Conservation (phyloP, 2,329 filamentous ascomycete genomes). For the Verticillium dahliae region DNA sequence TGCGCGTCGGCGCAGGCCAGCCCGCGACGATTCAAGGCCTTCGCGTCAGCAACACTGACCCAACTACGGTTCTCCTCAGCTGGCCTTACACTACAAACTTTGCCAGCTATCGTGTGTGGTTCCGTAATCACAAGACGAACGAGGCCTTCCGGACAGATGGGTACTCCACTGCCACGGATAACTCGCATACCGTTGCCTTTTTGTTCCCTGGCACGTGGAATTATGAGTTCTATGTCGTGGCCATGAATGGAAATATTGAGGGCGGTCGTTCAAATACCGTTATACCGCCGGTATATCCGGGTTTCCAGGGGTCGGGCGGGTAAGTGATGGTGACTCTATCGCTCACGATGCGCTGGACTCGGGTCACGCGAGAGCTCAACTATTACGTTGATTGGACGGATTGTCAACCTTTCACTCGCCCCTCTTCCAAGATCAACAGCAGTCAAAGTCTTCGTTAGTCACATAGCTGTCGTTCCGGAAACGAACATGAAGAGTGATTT, state of each 20-base stretch:
- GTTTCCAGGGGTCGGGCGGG: background rate
- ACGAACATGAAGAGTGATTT: too few relatives aligned
- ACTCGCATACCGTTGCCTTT: constrained; percentile 4
- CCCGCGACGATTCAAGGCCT: background rate
- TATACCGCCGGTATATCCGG: background rate
- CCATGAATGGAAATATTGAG: constrained; percentile 13
- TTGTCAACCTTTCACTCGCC: too few relatives aligned
- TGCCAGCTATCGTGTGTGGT: constrained; percentile 3
- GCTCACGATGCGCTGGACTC: too few relatives aligned
- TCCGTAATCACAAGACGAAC: background rate
- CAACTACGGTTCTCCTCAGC: background rate
- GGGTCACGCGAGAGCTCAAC: background rate
- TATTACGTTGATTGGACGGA: background rate
- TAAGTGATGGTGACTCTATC: too few relatives aligned
- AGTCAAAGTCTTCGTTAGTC: too few relatives aligned
- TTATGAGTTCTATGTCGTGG: constrained; percentile 13
- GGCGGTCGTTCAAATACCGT: constrained; percentile 1
- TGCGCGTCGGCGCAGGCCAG: constrained; percentile 1
- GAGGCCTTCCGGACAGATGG: background rate
- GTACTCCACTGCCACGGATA: background rate
- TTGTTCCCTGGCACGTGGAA: constrained; percentile 12
- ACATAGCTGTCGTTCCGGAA: too few relatives aligned
- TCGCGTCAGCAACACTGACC: background rate
- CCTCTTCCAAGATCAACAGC: too few relatives aligned
- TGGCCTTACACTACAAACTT: background rate